Evolutionary conservation across 139 green algal species (phyloP).

Genomic region (Edaphochlamys debaryana): DNA sequence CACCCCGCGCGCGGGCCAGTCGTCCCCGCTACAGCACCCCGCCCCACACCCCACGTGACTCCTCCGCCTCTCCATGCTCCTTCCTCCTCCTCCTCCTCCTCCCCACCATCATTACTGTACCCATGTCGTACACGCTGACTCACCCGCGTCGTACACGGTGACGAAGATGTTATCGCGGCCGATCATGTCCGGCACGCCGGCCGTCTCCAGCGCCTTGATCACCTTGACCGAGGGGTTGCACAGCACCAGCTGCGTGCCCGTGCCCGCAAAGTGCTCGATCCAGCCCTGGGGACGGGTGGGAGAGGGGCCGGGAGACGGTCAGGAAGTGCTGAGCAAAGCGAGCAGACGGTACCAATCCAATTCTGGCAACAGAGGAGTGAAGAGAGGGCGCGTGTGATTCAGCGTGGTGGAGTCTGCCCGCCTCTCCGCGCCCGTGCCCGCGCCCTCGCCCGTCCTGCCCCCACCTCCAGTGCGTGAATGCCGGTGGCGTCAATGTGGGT

Average conservation of each 20-base stretch:
- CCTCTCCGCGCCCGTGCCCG: no score
- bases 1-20: no score
- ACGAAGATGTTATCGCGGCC: conserved; percentile 62
- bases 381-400: not conserved
- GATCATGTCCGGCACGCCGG: conserved; percentile 42
- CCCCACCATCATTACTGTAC: no score
- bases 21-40: no score
- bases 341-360: not conserved
- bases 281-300: no score
- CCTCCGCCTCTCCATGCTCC: no score
- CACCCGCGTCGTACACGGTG: conserved; percentile 50
- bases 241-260: conserved; percentile 48
- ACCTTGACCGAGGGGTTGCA: conserved; percentile 56
- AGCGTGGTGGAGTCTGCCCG: conserved; percentile 5
- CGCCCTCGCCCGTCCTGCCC: no score
- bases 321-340: no score
- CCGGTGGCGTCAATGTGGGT: conserved; percentile 79
- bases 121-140: no score
- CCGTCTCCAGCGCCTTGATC: conserved; percentile 47
- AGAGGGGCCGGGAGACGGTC: no score
- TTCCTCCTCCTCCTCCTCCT: no score
- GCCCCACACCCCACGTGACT: no score
- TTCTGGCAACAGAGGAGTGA: not conserved
- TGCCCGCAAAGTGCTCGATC: not conserved
- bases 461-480: conserved; percentile 49